phyloP scores from a whole-genome alignment of 1,284 basidiomycete genomes.

The Gastroboletus turbinatus region DNA sequence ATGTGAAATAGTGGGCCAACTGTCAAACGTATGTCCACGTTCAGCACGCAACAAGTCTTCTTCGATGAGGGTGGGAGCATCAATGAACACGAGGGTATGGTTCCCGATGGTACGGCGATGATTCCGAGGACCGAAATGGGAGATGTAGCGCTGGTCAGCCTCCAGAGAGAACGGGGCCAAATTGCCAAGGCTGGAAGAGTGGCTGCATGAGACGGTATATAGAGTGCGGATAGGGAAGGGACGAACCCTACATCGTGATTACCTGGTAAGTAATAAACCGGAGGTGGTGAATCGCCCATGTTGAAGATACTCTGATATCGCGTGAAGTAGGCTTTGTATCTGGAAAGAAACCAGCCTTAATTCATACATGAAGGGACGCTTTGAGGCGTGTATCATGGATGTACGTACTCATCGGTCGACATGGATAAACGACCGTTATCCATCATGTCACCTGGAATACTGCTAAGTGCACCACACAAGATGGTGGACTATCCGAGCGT shows the following conservation, averaged over 20 bases:
- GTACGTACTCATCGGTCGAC: constrained; percentile 63
- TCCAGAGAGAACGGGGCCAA: constrained; percentile 48
- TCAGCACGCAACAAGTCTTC: constrained; percentile 73
- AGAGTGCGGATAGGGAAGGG: not conserved
- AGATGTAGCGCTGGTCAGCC: constrained; percentile 52
- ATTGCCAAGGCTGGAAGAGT: constrained; percentile 46
- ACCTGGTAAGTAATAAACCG: constrained; percentile 74
- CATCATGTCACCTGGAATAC: constrained; percentile 62
- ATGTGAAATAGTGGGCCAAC: constrained; percentile 57
- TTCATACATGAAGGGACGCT: constrained; percentile 1
- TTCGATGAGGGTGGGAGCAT: constrained; percentile 71
- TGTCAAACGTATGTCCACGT: constrained; percentile 47
- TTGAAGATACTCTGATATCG: constrained; percentile 68
- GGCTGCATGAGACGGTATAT: constrained; percentile 1
- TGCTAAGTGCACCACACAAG: not conserved
- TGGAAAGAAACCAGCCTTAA: constrained; percentile 33
- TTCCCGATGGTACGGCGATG: constrained; percentile 54
- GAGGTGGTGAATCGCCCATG: constrained; percentile 37
- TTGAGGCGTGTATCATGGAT: not conserved
- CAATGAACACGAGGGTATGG: constrained; percentile 69
- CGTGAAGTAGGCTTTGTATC: constrained; percentile 58
- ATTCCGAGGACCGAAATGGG: constrained; percentile 59
- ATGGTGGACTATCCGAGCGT: constrained; percentile 65
- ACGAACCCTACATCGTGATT: constrained; percentile 82
- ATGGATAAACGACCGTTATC: constrained; percentile 66